Evolutionary conservation across 331 rosid genomes (phyloP), one percentile per base, ranked within the genome.

Genomic region (Erythrophleum ivorense): DNA sequence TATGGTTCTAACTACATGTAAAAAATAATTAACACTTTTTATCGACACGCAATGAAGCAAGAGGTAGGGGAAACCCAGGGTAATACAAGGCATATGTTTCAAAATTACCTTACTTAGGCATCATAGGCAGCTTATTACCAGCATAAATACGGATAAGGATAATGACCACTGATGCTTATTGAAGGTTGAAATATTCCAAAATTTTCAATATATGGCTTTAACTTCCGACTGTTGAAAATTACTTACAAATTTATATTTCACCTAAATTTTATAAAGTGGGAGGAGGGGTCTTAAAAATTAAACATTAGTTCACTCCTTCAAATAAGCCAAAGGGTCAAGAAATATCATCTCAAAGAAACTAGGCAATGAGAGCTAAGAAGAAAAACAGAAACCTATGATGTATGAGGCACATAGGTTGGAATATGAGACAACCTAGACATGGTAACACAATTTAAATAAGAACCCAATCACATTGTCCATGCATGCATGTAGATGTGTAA

Each of bases 241-340:
- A 13, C 5, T 33, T 15, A 14, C 6, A 63, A 31, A 34, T 33
- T 64, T 64, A 40, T 64, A 64, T 64, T 64, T 34, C 21, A 14
- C 40, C 70, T 33, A 34, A 34, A 64, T 34, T 64, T 59, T 29
- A 29, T n/a, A 33, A 0, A 5, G 70, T 2, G 70, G 21, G 43
- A 14, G 70, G 14, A 64, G 70, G 43, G 70, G 45, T 34, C 46
- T 33, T 14, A 34, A 64, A 63, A 13, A 15, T 59, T 63, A 13
- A 33, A 49, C 71, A 64, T 36, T 14, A 6, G 24, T 41, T 64
- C 48, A 64, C 71, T 15, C 71, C 71, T 64, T 64, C 71, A 64
- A 64, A 34, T 64, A 64, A 34, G 18, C 41, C 41, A 60, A 7
- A 11, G 4, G 45, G 48, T 64, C 5, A 7, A 64, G 48, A 14